A percentile compares a stretch with the other conserved stretches of the same genome.
Evolutionary conservation across 2,329 filamentous ascomycete species (phyloP).

Genomic region (Dryadomyces quercivorus): DNA sequence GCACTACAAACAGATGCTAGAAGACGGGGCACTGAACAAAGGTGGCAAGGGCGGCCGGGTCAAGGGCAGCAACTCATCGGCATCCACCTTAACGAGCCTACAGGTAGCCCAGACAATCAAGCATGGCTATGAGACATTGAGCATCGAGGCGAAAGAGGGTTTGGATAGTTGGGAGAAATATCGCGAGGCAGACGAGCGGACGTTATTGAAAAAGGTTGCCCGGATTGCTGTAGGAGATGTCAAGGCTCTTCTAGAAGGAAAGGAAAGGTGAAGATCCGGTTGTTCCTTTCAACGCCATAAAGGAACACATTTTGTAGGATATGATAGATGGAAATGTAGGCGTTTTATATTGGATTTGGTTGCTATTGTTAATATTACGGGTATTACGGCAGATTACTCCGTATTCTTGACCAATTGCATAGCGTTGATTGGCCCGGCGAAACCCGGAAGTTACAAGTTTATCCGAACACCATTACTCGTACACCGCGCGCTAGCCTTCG

Average conservation of each 20-base stretch:
- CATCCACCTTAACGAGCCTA: conserved; percentile 63
- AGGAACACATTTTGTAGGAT: not conserved
- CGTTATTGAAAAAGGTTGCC: conserved; percentile 75
- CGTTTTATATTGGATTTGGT: not conserved
- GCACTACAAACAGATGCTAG: conserved; percentile 79
- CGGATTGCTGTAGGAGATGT: conserved; percentile 59
- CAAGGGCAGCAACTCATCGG: conserved; percentile 23
- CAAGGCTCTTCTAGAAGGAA: conserved; percentile 10
- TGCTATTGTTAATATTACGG: no score
- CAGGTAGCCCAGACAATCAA: conserved; percentile 90
- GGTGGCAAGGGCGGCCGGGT: conserved; percentile 25
- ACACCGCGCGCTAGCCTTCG: conserved; percentile 13
- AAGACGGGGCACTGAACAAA: conserved; percentile 28
- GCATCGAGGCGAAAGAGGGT: conserved; percentile 79
- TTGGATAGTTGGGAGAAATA: conserved; percentile 78
- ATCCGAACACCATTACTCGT: not conserved
- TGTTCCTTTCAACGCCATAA: not conserved
- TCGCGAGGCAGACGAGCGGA: conserved; percentile 75
- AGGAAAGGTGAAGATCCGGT: not conserved
- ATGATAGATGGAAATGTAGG: not conserved
- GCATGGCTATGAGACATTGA: conserved; percentile 89
- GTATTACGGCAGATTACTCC: no score
- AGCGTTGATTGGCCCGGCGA: conserved; percentile 16
- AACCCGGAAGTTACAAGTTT: conserved; percentile 11
- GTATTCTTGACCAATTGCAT: conserved; percentile 17